These are phyloP conservation scores for Kluyveromyces siamensis DNA, from an alignment of 805 yeast genomes.

Conservation along the genomic window DNA sequence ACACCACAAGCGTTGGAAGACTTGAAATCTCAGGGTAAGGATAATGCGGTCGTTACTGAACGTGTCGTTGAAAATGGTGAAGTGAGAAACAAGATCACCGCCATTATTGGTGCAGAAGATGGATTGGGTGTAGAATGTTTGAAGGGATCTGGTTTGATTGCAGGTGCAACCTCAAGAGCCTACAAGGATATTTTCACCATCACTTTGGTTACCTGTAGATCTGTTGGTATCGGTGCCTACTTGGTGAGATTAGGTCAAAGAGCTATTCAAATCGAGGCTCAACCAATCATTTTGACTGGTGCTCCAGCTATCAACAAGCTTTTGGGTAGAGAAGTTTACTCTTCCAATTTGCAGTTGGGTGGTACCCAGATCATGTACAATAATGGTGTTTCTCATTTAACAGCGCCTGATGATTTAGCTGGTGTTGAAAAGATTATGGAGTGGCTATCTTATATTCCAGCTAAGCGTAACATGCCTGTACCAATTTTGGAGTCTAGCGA, in stretches of 20 bases:
- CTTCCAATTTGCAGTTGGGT: conserved; percentile 95
- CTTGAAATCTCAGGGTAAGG: conserved; percentile 51
- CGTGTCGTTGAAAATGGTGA: conserved; percentile 78
- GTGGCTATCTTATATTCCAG: conserved; percentile 94
- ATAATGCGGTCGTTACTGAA: conserved; percentile 61
- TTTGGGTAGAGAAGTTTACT: conserved; percentile 93
- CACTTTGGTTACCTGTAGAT: conserved; percentile 98
- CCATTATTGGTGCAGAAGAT: conserved; percentile 88
- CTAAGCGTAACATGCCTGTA: conserved; percentile 79
- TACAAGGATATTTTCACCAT: conserved; percentile 95
- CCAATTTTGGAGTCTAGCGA: conserved; percentile 80
- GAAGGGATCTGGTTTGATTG: conserved; percentile 96
- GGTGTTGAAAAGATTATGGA: conserved; percentile 92
- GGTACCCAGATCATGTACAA: conserved; percentile 98
- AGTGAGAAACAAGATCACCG: conserved; percentile 68
- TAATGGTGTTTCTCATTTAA: conserved; percentile 96
- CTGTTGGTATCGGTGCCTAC: conserved; percentile 99
- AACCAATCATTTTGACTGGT: conserved; percentile 97
- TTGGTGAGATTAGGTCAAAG: conserved; percentile 97
- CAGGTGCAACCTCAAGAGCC: conserved; percentile 97
- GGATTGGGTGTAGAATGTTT: conserved; percentile 98
- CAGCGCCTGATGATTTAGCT: conserved; percentile 93
- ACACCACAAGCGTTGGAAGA: conserved; percentile 53
- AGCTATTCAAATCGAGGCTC: conserved; percentile 97
- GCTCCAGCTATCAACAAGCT: conserved; percentile 98